Percentiles rank a stretch among this genome's conserved stretches.
Evolutionary conservation across 768 basidiomycete species (phyloP).

Genomic region (Leucogyrophana mollusca): DNA sequence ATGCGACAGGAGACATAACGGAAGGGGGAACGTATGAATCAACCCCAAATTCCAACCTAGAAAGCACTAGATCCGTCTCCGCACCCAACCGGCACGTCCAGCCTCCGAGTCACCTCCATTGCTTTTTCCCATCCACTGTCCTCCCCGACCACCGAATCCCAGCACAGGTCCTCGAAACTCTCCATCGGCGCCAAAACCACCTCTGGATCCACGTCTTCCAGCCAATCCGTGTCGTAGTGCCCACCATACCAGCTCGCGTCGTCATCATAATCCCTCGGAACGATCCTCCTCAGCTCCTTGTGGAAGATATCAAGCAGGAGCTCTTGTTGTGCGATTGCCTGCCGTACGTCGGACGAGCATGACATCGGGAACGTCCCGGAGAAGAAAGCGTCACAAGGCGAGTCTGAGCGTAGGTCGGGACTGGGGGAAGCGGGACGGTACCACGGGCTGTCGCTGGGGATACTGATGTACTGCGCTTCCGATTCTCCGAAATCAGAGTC

Average conservation of each 20-base stretch:
- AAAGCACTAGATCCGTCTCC: no score
- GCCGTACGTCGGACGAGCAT: conserved; percentile 31
- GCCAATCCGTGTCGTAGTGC: conserved; percentile 23
- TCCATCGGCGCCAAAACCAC: conserved; percentile 25
- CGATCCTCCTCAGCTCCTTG: conserved; percentile 22
- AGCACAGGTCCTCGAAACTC: conserved; percentile 28
- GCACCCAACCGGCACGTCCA: no score
- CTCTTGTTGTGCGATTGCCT: conserved; percentile 31
- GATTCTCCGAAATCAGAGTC: conserved; percentile 14
- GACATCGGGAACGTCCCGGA: conserved; percentile 20
- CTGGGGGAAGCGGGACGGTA: conserved; percentile 30
- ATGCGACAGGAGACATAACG: no score
- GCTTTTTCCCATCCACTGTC: no score
- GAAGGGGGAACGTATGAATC: no score
- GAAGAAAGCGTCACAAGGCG: conserved; percentile 9
- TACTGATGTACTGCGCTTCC: conserved; percentile 35
- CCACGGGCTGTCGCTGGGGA: conserved; percentile 39
- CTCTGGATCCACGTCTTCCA: conserved; percentile 26
- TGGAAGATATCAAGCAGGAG: conserved; percentile 31
- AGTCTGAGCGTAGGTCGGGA: conserved; percentile 20
- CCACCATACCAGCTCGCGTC: neutral
- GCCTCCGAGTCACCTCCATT: no score
- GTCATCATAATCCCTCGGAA: conserved; percentile 9
- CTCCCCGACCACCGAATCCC: conserved; percentile 25
- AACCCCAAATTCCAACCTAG: no score